These are phyloP conservation scores for Claviceps cyperi DNA, from an alignment of 2,329 filamentous ascomycete species.

Conservation along the genomic window DNA sequence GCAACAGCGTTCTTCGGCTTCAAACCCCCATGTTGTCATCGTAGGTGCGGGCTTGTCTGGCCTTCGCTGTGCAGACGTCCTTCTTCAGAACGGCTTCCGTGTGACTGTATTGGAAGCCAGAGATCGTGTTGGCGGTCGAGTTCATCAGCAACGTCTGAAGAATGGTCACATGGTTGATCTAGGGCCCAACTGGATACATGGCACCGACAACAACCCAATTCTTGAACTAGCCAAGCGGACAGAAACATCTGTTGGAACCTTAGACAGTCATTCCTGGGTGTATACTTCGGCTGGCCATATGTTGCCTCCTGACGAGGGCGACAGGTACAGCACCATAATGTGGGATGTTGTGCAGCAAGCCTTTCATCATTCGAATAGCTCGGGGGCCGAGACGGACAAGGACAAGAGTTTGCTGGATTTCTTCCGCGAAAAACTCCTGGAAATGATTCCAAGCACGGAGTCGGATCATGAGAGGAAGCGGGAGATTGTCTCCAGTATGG, in stretches of 20 bases:
- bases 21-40: slow-evolving; percentile 44
- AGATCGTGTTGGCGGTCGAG: slow-evolving; percentile 50
- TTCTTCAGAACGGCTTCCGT: slow-evolving; percentile 47
- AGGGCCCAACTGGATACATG: slow-evolving; percentile 73
- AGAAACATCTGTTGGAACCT: slow-evolving; percentile 31
- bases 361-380: slow-evolving; percentile 49
- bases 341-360: slow-evolving; percentile 57
- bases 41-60: slow-evolving; percentile 58
- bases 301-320: slow-evolving; percentile 31
- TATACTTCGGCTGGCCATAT: slow-evolving; percentile 41
- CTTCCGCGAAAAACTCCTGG: slow-evolving; percentile 29
- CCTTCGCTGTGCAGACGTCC: slow-evolving; percentile 53
- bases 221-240: slow-evolving; percentile 50
- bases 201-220: slow-evolving; percentile 56
- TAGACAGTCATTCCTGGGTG: slow-evolving; percentile 38
- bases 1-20: slow-evolving; percentile 9
- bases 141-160: slow-evolving; percentile 35
- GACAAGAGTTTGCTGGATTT: slow-evolving; percentile 39
- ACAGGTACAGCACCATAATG: slow-evolving; percentile 36
- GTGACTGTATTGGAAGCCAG: slow-evolving; percentile 59
- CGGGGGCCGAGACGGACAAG: slow-evolving; percentile 31
- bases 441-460: slow-evolving; percentile 31
- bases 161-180: slow-evolving; percentile 38
- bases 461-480: slow-evolving; percentile 26
- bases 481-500: slow-evolving; percentile 33